Percentiles rank a stretch among this genome's conserved stretches.
phyloP scores from a whole-genome alignment of 2,329 filamentous ascomycete species.

The Myriosclerotinia duriaeana region DNA sequence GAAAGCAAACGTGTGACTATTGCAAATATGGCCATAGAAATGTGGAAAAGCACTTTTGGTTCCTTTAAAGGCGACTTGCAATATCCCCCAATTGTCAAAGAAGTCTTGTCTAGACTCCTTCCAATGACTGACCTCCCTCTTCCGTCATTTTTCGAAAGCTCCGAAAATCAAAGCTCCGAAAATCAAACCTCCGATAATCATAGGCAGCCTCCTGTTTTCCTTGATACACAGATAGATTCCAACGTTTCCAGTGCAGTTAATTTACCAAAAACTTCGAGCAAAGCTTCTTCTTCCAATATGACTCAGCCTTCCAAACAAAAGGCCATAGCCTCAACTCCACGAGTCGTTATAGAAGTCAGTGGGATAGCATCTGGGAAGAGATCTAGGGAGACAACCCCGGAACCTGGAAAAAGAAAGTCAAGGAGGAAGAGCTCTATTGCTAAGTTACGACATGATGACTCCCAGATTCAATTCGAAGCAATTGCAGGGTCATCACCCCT shows the following conservation, averaged over 20 bases:
- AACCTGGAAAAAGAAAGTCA: constrained; percentile 42
- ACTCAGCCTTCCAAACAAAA: background rate
- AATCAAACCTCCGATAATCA: constrained; percentile 38
- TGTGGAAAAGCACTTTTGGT: constrained; percentile 73
- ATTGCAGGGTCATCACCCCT: constrained; percentile 64
- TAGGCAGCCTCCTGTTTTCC: constrained; percentile 40
- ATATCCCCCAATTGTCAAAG: constrained; percentile 65
- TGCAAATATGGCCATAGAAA: constrained; percentile 54
- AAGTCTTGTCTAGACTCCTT: constrained; percentile 60
- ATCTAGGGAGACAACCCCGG: constrained; percentile 36
- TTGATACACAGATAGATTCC: constrained; percentile 42
- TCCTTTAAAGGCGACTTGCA: constrained; percentile 53
- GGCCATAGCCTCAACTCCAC: constrained; percentile 28
- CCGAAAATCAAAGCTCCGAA: constrained; percentile 39
- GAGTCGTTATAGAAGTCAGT: constrained; percentile 30
- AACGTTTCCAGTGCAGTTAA: constrained; percentile 10
- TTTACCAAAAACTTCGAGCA: constrained; percentile 17
- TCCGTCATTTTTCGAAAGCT: constrained; percentile 47
- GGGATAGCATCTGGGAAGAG: constrained; percentile 29
- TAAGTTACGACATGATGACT: constrained; percentile 73
- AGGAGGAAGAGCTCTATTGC: constrained; percentile 45
- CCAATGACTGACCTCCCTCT: constrained; percentile 52
- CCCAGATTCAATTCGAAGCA: constrained; percentile 73
- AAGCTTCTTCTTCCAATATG: background rate
- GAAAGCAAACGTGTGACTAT: constrained; percentile 56